phyloP scores from a whole-genome alignment of 2,329 filamentous ascomycete species.

The Cytospora mali region DNA sequence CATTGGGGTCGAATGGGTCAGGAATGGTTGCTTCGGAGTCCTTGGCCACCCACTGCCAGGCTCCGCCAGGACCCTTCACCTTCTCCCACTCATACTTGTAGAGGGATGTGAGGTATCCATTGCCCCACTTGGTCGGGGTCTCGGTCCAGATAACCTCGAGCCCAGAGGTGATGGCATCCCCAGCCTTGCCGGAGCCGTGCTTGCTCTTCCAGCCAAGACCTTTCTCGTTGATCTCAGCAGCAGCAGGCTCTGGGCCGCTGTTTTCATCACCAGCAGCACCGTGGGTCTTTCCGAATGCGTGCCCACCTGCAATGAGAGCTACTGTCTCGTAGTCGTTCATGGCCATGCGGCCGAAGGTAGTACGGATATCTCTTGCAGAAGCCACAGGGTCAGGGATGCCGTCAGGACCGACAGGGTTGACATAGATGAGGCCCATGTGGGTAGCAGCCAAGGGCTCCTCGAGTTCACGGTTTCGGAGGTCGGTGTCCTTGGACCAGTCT shows the following conservation, averaged over 20 bases:
- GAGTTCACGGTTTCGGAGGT: constrained; percentile 63
- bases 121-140: constrained; percentile 76
- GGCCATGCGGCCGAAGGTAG: constrained; percentile 76
- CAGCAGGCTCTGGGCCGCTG: constrained; percentile 69
- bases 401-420: constrained; percentile 79
- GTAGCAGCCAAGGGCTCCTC: constrained; percentile 69
- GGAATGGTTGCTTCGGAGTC: constrained; percentile 68
- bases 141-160: constrained; percentile 80
- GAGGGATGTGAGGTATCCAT: constrained; percentile 73
- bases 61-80: constrained; percentile 73
- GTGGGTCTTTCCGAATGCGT: constrained; percentile 81
- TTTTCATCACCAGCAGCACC: constrained; percentile 67
- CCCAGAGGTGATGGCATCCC: constrained; percentile 73
- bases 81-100: constrained; percentile 80
- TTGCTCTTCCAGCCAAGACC: constrained; percentile 74
- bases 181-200: constrained; percentile 67
- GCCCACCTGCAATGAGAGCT: constrained; percentile 76
- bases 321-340: constrained; percentile 85
- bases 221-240: constrained; percentile 64
- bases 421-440: constrained; percentile 80
- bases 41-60: constrained; percentile 77
- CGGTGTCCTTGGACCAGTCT: constrained; percentile 44
- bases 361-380: constrained; percentile 71
- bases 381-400: constrained; percentile 70
- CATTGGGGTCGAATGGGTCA: constrained; percentile 68